phyloP scores from a whole-genome alignment of 805 yeast genomes.

The Brettanomyces custersianus region DNA sequence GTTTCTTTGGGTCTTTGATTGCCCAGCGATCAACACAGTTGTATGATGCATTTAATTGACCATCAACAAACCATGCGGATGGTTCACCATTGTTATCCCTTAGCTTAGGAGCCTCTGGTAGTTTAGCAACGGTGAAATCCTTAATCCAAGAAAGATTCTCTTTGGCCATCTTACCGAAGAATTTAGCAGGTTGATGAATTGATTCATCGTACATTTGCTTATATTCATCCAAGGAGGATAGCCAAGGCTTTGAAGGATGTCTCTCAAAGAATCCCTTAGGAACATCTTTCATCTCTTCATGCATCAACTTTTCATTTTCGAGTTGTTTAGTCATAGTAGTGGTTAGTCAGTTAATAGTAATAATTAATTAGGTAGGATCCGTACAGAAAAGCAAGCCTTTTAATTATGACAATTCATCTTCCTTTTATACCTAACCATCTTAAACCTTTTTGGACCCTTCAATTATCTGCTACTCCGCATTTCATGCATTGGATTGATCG shows the following conservation, averaged over 20 bases:
- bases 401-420: no score
- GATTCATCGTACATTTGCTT: conserved; percentile 42
- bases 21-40: conserved; percentile 84
- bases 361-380: no score
- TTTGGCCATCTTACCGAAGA: conserved; percentile 46
- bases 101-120: conserved; percentile 31
- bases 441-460: no score
- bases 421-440: no score
- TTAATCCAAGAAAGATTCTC: conserved; percentile 43
- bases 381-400: no score
- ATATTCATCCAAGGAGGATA: conserved; percentile 42
- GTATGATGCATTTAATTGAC: conserved; percentile 71
- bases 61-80: conserved; percentile 71
- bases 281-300: conserved; percentile 20
- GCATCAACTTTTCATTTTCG: conserved; percentile 27
- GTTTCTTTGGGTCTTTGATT: conserved; percentile 54
- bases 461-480: no score
- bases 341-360: no score
- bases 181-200: conserved; percentile 42
- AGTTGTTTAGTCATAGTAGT: no score
- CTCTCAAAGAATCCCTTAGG: conserved; percentile 28
- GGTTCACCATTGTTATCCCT: conserved; percentile 42
- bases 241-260: conserved; percentile 38
- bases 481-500: no score
- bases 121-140: conserved; percentile 39